Percentiles rank a stretch among this genome's conserved stretches.
Evolutionary conservation across 2,329 filamentous ascomycete genomes (phyloP).

Genomic region (Xylaria sp.): DNA sequence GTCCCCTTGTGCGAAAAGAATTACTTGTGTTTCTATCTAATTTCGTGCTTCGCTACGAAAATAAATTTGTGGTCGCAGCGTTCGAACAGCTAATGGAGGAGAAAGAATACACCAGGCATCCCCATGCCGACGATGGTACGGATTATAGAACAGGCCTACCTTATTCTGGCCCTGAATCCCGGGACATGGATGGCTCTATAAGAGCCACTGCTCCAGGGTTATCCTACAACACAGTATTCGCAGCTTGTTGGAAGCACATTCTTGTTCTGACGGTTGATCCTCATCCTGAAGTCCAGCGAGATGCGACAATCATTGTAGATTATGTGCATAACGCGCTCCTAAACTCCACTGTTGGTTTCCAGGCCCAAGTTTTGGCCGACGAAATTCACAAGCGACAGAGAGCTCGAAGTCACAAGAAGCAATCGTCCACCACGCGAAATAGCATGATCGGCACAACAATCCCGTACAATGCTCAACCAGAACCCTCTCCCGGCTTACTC

Average conservation of each 20-base stretch:
- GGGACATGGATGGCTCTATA: conserved; percentile 67
- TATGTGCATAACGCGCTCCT: conserved; percentile 82
- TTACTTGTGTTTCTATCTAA: conserved; percentile 92
- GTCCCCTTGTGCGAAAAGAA: conserved; percentile 92
- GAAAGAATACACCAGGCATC: conserved; percentile 71
- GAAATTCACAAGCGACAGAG: conserved; percentile 70
- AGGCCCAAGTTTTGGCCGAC: conserved; percentile 77
- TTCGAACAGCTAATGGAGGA: conserved; percentile 92
- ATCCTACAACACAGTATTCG: conserved; percentile 89
- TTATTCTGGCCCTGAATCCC: conserved; percentile 66
- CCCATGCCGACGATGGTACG: conserved; percentile 65
- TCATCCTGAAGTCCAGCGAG: conserved; percentile 89
- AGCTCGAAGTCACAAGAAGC: conserved; percentile 57
- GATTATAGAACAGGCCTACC: conserved; percentile 72
- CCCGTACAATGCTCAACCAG: conserved; percentile 53
- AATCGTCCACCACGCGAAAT: conserved; percentile 57
- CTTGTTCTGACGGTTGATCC: conserved; percentile 92
- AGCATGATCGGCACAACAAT: conserved; percentile 53
- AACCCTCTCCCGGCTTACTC: conserved; percentile 66
- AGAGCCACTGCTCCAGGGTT: conserved; percentile 67
- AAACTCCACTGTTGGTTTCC: conserved; percentile 76
- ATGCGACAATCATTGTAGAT: conserved; percentile 87
- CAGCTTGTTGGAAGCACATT: conserved; percentile 93
- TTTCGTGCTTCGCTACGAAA: conserved; percentile 89
- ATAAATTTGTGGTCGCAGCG: conserved; percentile 89